Conservation (phyloP, 108 stramenopile genomes). For the Nitzschia palea region DNA sequence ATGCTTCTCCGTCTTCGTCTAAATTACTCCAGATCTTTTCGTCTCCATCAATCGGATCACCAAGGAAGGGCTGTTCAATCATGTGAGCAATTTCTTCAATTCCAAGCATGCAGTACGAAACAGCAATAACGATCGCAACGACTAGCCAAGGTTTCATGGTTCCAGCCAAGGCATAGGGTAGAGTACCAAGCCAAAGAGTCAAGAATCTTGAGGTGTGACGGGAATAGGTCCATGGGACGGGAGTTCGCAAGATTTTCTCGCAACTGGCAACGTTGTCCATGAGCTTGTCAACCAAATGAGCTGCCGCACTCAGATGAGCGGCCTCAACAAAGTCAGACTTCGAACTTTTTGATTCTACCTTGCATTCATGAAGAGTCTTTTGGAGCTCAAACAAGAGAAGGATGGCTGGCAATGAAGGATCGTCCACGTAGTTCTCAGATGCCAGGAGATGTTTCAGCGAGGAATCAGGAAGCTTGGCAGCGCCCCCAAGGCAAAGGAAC, state of each 20-base stretch:
- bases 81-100: constrained; percentile 71
- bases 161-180: constrained; percentile 65
- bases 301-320: constrained; percentile 37
- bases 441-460: constrained; percentile 32
- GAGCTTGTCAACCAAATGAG: constrained; percentile 41
- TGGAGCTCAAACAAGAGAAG: constrained; percentile 8
- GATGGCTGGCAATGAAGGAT: constrained; percentile 6
- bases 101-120: constrained; percentile 57
- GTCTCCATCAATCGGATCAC: constrained; percentile 20
- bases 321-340: constrained; percentile 9
- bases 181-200: constrained; percentile 56
- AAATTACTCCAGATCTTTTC: constrained; percentile 19
- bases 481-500: constrained; percentile 33
- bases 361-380: constrained; percentile 20
- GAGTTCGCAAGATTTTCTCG: constrained; percentile 58
- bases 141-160: constrained; percentile 37
- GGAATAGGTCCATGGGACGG: constrained; percentile 58
- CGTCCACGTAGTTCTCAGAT: constrained; percentile 5
- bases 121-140: constrained; percentile 43
- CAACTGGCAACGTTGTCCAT: constrained; percentile 43
- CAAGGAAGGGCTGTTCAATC: constrained; percentile 71
- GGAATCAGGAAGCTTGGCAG: constrained; percentile 16
- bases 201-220: constrained; percentile 75
- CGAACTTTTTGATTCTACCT: constrained; percentile 8
- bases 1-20: constrained; percentile 34